Conservation (phyloP, 805 yeast genomes). For the Tetrapisispora pingtungensis region DNA sequence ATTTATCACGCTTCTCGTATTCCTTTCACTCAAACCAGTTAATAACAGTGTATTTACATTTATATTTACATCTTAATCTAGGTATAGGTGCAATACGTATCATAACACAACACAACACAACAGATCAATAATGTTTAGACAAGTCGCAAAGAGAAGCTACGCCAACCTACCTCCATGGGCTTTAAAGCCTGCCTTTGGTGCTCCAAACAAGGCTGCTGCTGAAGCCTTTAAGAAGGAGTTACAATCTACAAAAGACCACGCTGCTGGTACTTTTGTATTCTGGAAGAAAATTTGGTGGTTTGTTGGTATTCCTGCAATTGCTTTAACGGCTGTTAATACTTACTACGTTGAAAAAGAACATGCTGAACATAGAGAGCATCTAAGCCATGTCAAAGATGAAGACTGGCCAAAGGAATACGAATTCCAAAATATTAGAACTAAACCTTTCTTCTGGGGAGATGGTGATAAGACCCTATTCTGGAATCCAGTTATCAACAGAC, state of each 20-base stretch:
- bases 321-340: slow-evolving; percentile 69
- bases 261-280: slow-evolving; percentile 57
- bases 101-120: no score
- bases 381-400: slow-evolving; percentile 60
- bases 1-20: no score
- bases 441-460: slow-evolving; percentile 96
- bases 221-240: slow-evolving; percentile 52
- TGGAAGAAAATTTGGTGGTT: slow-evolving; percentile 82
- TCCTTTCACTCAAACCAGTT: no score
- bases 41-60: no score
- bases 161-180: slow-evolving; percentile 35
- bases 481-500: slow-evolving; percentile 89
- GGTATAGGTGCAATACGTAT: no score
- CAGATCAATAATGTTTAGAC: slow-evolving; percentile 35
- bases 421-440: slow-evolving; percentile 81
- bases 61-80: no score
- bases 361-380: slow-evolving; percentile 79
- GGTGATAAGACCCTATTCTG: slow-evolving; percentile 97
- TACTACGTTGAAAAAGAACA: slow-evolving; percentile 77
- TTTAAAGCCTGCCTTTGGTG: slow-evolving; percentile 38
- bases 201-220: slow-evolving; percentile 47
- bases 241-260: slow-evolving; percentile 69
- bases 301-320: slow-evolving; percentile 76
- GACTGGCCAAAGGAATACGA: slow-evolving; percentile 90
- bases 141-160: slow-evolving; percentile 27